Evolutionary conservation across 208 protist species (phyloP).

Genomic region (Angomonas desouzai): DNA sequence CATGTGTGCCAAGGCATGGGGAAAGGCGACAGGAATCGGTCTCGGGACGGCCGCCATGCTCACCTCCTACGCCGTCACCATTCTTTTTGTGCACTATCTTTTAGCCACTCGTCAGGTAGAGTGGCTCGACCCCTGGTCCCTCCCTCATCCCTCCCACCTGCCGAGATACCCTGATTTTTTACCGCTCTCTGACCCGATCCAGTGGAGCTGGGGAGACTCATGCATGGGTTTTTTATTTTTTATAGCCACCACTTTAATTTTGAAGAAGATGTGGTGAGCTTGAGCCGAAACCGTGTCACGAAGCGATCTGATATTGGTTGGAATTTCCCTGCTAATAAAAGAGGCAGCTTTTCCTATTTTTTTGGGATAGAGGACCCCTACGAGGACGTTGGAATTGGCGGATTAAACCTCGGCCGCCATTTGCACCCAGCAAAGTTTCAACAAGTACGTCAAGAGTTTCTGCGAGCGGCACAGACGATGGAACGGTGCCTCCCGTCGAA

Average conservation of each 20-base stretch:
- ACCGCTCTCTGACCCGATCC: conserved; percentile 66
- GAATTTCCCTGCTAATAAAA: conserved; percentile 74
- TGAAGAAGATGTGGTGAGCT: conserved; percentile 72
- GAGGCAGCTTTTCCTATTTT: conserved; percentile 80
- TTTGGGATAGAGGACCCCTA: conserved; percentile 88
- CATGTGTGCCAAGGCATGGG: conserved; percentile 88
- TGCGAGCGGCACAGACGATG: conserved; percentile 77
- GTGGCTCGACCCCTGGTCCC: conserved; percentile 85
- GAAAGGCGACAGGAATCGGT: conserved; percentile 83
- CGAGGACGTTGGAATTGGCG: conserved; percentile 78
- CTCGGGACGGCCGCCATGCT: conserved; percentile 79
- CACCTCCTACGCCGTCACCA: conserved; percentile 85
- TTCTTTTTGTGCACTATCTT: conserved; percentile 86
- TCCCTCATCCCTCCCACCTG: conserved; percentile 82
- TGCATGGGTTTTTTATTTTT: conserved; percentile 89
- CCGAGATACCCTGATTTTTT: conserved; percentile 85
- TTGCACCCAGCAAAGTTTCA: conserved; percentile 86
- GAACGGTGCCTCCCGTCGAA: conserved; percentile 65
- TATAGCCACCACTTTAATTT: conserved; percentile 83
- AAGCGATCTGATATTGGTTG: conserved; percentile 62
- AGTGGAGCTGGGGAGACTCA: conserved; percentile 49
- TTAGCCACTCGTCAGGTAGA: conserved; percentile 66
- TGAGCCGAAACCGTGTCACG: conserved; percentile 62
- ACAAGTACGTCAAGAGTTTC: conserved; percentile 86
- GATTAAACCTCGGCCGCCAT: conserved; percentile 84